Conservation (phyloP, 192 early-diverging fungal species). For the Dispira simplex region DNA sequence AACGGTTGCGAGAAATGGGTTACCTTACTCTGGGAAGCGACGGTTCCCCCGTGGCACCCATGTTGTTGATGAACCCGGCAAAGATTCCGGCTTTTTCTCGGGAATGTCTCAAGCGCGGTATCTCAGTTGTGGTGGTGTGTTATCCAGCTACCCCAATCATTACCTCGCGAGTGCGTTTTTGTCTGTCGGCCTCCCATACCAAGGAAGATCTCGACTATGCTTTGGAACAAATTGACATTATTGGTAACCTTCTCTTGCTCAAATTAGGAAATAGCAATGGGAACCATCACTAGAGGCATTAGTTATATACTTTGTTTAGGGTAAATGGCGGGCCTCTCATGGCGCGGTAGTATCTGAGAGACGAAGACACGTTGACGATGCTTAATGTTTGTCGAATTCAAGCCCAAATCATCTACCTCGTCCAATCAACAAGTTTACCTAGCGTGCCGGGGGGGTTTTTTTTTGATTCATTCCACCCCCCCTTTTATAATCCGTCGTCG, state of each 20-base stretch:
- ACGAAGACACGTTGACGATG: too few species aligned
- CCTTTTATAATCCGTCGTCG: too few species aligned
- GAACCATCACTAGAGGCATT: too few species aligned
- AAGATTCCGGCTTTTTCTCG: slow-evolving; percentile 96
- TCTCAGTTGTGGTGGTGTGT: slow-evolving; percentile 93
- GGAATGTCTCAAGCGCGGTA: slow-evolving; percentile 71
- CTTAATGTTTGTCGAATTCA: too few species aligned
- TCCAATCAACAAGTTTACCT: too few species aligned
- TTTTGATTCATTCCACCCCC: too few species aligned
- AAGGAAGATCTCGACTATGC: slow-evolving; percentile 78
- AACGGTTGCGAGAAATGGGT: slow-evolving; percentile 67
- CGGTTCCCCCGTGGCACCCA: slow-evolving; percentile 81
- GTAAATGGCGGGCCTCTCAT: too few species aligned
- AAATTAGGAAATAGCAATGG: slow-evolving; percentile 19
- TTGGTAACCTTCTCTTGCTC: slow-evolving; percentile 54
- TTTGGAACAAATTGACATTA: slow-evolving; percentile 49
- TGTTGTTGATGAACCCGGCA: slow-evolving; percentile 84
- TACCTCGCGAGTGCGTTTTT: slow-evolving; percentile 85
- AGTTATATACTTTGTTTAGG: too few species aligned
- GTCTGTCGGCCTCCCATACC: slow-evolving; percentile 86
- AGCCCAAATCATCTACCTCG: too few species aligned
- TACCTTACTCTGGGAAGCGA: slow-evolving; percentile 85
- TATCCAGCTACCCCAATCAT: slow-evolving; percentile 98
- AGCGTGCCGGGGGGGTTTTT: too few species aligned
- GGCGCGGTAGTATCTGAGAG: too few species aligned